Base-by-base conservation (phyloP, 768 basidiomycete species). In the Mycena kentingensis region DNA sequence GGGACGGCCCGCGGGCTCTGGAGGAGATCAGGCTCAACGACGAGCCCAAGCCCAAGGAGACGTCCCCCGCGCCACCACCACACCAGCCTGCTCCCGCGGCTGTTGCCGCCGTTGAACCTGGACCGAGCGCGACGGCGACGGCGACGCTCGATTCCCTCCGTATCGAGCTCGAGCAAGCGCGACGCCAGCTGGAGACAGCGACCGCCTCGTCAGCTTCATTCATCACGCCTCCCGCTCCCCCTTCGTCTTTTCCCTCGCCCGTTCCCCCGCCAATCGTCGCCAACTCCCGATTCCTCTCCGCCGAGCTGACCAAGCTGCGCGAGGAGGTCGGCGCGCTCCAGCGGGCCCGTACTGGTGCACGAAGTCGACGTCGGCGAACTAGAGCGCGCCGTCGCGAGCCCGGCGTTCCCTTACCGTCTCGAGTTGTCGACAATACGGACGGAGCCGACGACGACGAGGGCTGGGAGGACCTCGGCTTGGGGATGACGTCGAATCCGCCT, bases 391-490 rank as follows among this genome's bases (percentile, higher is more conserved):
- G 22, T 29, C 6, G 36, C 31, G 25, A 37, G 22, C n/a, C n/a
- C n/a, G n/a, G n/a, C n/a, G n/a, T n/a, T n/a, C n/a, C n/a, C n/a
- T n/a, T n/a, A n/a, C n/a, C n/a, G n/a, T n/a, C n/a, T n/a, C n/a
- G n/a, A n/a, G n/a, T n/a, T n/a, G n/a, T n/a, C n/a, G n/a, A n/a
- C n/a, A n/a, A n/a, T n/a, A n/a, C n/a, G n/a, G 44, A 46, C 16
- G 29, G 21, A 19, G 22, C 16, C 18, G 39, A 27, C 6, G 53
- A 45, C 2, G 29, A 29, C 7, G 56, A 49, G 10, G 47, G 38
- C 0, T 57, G 56, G 27, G 42, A 39, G 31, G 52, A 58, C 32
- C 15, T 58, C 27, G 56, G 52, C 18, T 38, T 51, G 26, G 19
- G 24, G 8, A n/a, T n/a, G n/a, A n/a, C n/a, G n/a, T 34, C 26